These are phyloP conservation scores for Pecoramyces ruminantium DNA, from an alignment of 192 early-diverging fungal genomes.

Conservation along the genomic window DNA sequence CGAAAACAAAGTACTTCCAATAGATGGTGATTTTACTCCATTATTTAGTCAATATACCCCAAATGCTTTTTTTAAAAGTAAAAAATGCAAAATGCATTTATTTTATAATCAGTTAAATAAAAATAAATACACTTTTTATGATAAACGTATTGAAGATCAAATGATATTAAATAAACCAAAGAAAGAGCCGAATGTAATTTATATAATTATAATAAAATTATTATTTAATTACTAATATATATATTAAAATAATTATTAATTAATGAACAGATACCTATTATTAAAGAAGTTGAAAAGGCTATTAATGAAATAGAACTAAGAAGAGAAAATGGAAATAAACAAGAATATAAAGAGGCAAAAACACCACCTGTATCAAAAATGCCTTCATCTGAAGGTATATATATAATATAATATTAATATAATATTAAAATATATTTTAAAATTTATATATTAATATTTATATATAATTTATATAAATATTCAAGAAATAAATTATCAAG, in stretches of 20 bases:
- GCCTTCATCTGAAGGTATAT: background rate
- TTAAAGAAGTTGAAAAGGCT: background rate
- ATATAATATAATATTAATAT: background rate
- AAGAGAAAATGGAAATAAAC: background rate
- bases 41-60: background rate
- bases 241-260: too few species aligned
- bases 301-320: background rate
- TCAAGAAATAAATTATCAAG: background rate
- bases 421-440: background rate
- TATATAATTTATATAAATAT: background rate
- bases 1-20: background rate
- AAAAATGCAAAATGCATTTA: background rate
- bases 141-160: background rate
- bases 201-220: too few species aligned
- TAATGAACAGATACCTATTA: background rate
- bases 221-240: too few species aligned
- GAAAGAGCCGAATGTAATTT: background rate
- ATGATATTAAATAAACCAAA: background rate
- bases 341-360: background rate
- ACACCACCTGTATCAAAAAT: background rate
- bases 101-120: background rate
- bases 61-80: background rate
- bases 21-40: background rate
- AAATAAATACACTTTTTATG: background rate
- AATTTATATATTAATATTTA: background rate